Base-by-base conservation (phyloP, 805 yeast genomes). In the Zygosaccharomyces gambellarensis region DNA sequence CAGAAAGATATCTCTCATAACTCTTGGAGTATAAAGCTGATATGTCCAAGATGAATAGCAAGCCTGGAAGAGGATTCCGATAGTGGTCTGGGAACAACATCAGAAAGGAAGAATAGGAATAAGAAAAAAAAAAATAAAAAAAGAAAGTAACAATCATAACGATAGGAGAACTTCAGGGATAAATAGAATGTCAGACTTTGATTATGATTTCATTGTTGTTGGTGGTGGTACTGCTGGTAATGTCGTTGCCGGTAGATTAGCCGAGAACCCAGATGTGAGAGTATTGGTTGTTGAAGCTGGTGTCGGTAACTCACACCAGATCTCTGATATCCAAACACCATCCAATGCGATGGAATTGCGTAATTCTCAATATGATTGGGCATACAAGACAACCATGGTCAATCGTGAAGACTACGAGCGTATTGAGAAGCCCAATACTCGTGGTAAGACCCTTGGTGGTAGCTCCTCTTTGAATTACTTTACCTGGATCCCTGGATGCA, bases 381-480 rank as follows among this genome's bases (percentile, higher is more conserved):
- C 65, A 40, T 64, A 64, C 51, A 62, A 61, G 52, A 63, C 65
- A 27, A 59, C 62, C 21, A 47, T 60, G 52, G 61, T 58, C 36
- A 61, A 61, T 55, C 63, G 64, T 31, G 61, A 60, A 43, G 64
- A 61, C 42, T 59, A 61, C 45, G 63, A 61, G 36, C 54, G 64
- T 28, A 58, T 61, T 39, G 65, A 61, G 45, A 61, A 61, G 50
- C 62, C 63, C 14, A 64, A 63, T 54, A 62, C 68, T 42, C 64
- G 69, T 41, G 69, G 67, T 43, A 63, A 63, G 49, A 66, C 63
- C 25, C 60, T 64, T 17, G 69, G 69, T 34, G 69, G 69, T 10
- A 61, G 67, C 49, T 64, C 69, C 8, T 64, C 67, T 14, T 60
- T 63, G 45, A 64, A 64, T 56, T 62, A 62, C 50, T 62, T 65